These are phyloP conservation scores for Fusarium dlaminii DNA, from an alignment of 2,329 filamentous ascomycete species.

Conservation along the genomic window DNA sequence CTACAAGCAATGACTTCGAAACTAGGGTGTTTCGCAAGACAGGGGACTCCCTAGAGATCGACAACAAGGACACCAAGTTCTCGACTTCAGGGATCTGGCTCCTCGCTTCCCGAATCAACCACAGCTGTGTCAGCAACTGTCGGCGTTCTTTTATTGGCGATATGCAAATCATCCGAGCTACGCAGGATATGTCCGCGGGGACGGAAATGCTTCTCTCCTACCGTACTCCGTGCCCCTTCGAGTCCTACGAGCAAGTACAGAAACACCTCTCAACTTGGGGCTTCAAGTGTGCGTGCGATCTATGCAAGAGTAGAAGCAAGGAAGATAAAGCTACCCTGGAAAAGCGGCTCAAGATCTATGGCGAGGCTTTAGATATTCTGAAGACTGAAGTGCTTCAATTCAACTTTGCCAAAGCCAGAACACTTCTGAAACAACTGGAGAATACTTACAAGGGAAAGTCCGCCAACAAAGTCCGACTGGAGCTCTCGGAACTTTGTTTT, in stretches of 20 bases:
- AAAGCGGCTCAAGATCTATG: constrained; percentile 22
- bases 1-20: constrained; percentile 21
- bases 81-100: constrained; percentile 57
- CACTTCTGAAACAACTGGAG: constrained; percentile 33
- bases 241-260: constrained; percentile 41
- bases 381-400: not conserved
- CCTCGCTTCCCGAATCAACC: constrained; percentile 61
- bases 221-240: constrained; percentile 37
- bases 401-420: constrained; percentile 5
- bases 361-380: constrained; percentile 5
- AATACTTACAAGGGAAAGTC: constrained; percentile 31
- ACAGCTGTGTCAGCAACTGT: constrained; percentile 60
- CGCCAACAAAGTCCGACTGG: not conserved
- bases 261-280: constrained; percentile 49
- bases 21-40: not conserved
- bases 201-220: constrained; percentile 60
- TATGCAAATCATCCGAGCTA: constrained; percentile 60
- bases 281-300: constrained; percentile 53
- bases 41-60: not conserved
- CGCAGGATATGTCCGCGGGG: constrained; percentile 51
- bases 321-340: constrained; percentile 21
- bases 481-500: not conserved
- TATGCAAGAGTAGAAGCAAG: constrained; percentile 47
- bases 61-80: not conserved
- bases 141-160: constrained; percentile 63